Base-by-base conservation (phyloP, 352 stramenopile genomes). In the Phytophthora chlamydospora region DNA sequence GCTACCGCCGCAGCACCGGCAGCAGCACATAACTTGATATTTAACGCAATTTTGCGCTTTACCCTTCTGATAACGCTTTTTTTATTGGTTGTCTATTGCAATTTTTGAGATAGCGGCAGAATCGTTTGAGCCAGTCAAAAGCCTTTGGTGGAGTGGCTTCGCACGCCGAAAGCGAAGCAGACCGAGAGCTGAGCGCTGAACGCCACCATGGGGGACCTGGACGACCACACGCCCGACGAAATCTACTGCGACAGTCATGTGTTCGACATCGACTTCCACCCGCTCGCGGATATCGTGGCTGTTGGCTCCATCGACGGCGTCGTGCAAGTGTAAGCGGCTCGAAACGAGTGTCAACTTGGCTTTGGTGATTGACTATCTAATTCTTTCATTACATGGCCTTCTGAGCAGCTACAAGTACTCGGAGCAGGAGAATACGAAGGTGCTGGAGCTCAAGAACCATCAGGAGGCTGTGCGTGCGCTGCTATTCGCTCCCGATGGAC, bases 251-350 rank as follows among this genome's bases (percentile, higher is more conserved):
- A 73, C 45, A 83, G 75, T 48, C 80, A 95, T 29, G 85, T 95
- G 24, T 94, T 95, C 50, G 83, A 93, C 72, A 85, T 95, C 45
- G 84, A 91, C 70, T 96, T 96, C 69, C 88, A 96, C 51, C 88
- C 88, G 33, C 55, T 73, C 32, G 53, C 75, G 16, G 67, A 91
- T 41, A 85, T 94, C 34, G 68, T 96, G 42, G 86, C 85, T 33
- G 57, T 92, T 16, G 86, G 83, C 50, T 83, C 66, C 53, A 90
- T 96, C 60, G 74, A 77, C 14, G 88, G 88, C 53, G 62, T 88
- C 58, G 85, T 96, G 52, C 72, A 96, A 93, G 68, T 93, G 80
- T 95, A 75, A 43, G 77, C 62, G 21, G 14, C 4, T 29, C 24
- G 21, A 31, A 16, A n/a, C 11, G 24, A 29, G 24, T 29, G 24